Conservation (phyloP, 75 land plant genomes). For the Selaginella moellendorffii region DNA sequence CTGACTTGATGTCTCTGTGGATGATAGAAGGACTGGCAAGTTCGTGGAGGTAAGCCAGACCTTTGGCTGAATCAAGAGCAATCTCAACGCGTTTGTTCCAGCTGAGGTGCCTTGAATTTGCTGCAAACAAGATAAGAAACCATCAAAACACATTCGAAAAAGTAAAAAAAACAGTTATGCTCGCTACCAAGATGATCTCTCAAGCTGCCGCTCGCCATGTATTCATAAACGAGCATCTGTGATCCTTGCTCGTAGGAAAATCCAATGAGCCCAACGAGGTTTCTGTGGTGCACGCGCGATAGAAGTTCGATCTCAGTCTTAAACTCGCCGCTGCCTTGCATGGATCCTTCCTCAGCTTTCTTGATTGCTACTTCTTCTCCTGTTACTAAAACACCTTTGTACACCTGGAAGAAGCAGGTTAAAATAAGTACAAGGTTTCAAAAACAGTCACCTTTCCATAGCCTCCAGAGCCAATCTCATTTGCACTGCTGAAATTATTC, state of each 20-base stretch:
- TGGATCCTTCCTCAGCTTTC: conserved; percentile 60
- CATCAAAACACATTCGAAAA: too few relatives aligned
- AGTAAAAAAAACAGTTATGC: too few relatives aligned
- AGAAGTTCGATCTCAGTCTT: conserved; percentile 79
- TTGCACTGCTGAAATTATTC: conserved; percentile 45
- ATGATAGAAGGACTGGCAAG: conserved; percentile 7
- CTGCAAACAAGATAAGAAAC: neutral
- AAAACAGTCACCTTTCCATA: conserved; percentile 57
- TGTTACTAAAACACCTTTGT: conserved; percentile 34
- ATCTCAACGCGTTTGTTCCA: conserved; percentile 3
- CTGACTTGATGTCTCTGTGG: conserved; percentile 8
- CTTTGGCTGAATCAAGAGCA: conserved; percentile 3
- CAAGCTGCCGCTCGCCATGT: conserved; percentile 50
- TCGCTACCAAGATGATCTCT: conserved; percentile 47
- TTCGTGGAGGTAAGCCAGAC: conserved; percentile 3
- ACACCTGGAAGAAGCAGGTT: too few relatives aligned
- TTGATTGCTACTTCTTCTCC: conserved; percentile 68
- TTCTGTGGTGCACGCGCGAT: conserved; percentile 83
- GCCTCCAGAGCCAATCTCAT: conserved; percentile 51
- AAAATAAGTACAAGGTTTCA: too few relatives aligned
- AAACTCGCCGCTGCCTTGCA: conserved; percentile 70
- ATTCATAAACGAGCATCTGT: conserved; percentile 82
- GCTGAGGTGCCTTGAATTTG: neutral
- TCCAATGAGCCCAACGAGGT: conserved; percentile 61
- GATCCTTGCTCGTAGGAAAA: conserved; percentile 62